phyloP scores from a whole-genome alignment of 169 alveolate species.

The Plasmodium coatneyi region DNA sequence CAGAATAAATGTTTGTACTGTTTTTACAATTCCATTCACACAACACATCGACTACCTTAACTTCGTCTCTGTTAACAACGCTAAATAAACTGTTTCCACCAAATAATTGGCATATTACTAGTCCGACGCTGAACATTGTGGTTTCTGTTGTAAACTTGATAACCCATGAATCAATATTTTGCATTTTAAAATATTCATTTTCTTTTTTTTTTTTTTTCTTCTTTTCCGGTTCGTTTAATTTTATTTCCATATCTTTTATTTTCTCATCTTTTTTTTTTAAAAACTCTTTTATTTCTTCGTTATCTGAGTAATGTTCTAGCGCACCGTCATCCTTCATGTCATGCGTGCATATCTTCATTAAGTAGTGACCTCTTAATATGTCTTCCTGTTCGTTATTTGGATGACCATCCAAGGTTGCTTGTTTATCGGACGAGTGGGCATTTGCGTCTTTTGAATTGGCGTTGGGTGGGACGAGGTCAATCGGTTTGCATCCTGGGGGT shows the following conservation, averaged over 20 bases:
- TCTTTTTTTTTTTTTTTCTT: conserved; percentile 38
- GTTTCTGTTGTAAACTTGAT: conserved; percentile 72
- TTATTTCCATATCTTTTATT: conserved; percentile 41
- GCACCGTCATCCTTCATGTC: conserved; percentile 31
- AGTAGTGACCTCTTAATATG: conserved; percentile 34
- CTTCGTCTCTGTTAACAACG: conserved; percentile 77
- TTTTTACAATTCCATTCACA: conserved; percentile 82
- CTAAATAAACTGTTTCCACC: conserved; percentile 80
- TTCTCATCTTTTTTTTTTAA: conserved; percentile 12
- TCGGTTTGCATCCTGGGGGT: neutral
- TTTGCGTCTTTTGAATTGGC: neutral
- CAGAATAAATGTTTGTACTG: conserved; percentile 64
- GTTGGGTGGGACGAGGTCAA: neutral
- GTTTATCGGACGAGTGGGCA: neutral
- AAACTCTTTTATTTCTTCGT: conserved; percentile 57
- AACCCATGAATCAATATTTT: conserved; percentile 75
- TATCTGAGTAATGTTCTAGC: conserved; percentile 41
- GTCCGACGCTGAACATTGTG: conserved; percentile 79
- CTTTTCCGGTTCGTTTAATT: conserved; percentile 39
- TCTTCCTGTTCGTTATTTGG: conserved; percentile 12
- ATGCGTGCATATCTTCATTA: conserved; percentile 44
- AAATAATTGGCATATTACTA: conserved; percentile 79
- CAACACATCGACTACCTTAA: conserved; percentile 78
- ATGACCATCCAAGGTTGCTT: neutral
- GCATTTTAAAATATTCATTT: conserved; percentile 42